Evolutionary conservation across 306 rosid genomes (phyloP).

Genomic region (Medicago lupulina): DNA sequence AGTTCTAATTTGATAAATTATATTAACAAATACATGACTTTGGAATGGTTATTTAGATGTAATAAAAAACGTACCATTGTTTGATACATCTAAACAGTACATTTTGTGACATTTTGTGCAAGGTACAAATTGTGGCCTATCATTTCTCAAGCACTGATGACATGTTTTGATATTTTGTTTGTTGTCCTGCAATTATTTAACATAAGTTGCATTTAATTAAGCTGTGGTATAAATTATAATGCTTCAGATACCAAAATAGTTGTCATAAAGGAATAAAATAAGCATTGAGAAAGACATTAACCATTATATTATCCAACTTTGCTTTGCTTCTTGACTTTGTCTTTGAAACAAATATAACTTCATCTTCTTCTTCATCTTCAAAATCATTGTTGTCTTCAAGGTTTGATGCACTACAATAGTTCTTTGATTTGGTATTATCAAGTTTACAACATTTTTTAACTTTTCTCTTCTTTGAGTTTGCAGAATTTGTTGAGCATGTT

Average conservation of each 20-base stretch:
- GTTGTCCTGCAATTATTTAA: constrained; percentile 37
- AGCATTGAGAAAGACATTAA: constrained; percentile 23
- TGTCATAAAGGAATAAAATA: not conserved
- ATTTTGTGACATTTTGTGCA: constrained; percentile 63
- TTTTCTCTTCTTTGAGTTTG: constrained; percentile 37
- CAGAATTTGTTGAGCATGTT: constrained; percentile 12
- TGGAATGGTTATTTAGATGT: not conserved
- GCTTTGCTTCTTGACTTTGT: constrained; percentile 45
- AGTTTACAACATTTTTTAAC: constrained; percentile 26
- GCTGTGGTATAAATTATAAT: not conserved
- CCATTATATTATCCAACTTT: constrained; percentile 15
- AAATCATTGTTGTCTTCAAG: constrained; percentile 4
- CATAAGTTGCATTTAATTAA: constrained; percentile 10
- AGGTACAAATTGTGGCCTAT: constrained; percentile 42
- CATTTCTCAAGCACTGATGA: constrained; percentile 72
- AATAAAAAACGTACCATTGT: constrained; percentile 37
- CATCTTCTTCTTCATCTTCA: constrained; percentile 31
- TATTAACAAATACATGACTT: not conserved
- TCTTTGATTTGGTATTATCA: constrained; percentile 9
- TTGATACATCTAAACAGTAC: constrained; percentile 64
- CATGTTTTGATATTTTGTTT: constrained; percentile 43
- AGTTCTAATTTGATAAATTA: not conserved
- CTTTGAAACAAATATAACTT: constrained; percentile 8
- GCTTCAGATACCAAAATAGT: not conserved
- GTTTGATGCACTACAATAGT: not conserved